phyloP scores from a whole-genome alignment of 257 asterid genomes.

The Apocynum venetum region DNA sequence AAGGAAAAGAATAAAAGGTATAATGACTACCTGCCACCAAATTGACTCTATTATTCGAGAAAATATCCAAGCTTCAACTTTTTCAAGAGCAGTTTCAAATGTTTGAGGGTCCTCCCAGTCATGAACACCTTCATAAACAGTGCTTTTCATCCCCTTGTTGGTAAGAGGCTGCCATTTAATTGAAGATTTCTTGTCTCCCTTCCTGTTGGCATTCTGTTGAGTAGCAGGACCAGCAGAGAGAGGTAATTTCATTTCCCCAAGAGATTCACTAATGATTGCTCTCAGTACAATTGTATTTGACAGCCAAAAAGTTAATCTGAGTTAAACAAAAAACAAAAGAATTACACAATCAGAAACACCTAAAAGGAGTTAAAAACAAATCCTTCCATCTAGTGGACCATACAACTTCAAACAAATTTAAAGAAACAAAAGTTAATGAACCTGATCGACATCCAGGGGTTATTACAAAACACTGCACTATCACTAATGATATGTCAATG shows the following conservation, averaged over 20 bases:
- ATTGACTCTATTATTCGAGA: conserved; percentile 70
- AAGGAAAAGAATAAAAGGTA: conserved; percentile 6
- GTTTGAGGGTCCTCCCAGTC: conserved; percentile 58
- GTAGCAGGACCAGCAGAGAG: conserved; percentile 29
- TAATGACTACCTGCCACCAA: conserved; percentile 83
- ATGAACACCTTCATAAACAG: conserved; percentile 25
- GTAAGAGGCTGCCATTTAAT: conserved; percentile 56
- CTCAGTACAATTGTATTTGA: conserved; percentile 67
- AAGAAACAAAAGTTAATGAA: background rate
- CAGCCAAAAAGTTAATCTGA: conserved; percentile 86
- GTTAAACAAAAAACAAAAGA: background rate
- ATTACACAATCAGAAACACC: background rate
- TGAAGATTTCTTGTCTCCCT: conserved; percentile 31
- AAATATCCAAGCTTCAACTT: conserved; percentile 73
- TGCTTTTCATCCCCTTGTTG: conserved; percentile 27
- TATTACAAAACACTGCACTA: background rate
- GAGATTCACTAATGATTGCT: conserved; percentile 50
- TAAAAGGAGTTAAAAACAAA: background rate
- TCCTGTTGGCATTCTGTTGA: conserved; percentile 21
- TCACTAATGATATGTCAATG: background rate
- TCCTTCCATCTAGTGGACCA: background rate
- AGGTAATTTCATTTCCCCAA: conserved; percentile 32
- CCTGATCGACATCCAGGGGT: background rate
- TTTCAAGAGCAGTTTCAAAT: conserved; percentile 57
- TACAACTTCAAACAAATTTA: background rate